Base-by-base conservation (phyloP, 192 early-diverging fungal species). In the Glomus cerebriforme region DNA sequence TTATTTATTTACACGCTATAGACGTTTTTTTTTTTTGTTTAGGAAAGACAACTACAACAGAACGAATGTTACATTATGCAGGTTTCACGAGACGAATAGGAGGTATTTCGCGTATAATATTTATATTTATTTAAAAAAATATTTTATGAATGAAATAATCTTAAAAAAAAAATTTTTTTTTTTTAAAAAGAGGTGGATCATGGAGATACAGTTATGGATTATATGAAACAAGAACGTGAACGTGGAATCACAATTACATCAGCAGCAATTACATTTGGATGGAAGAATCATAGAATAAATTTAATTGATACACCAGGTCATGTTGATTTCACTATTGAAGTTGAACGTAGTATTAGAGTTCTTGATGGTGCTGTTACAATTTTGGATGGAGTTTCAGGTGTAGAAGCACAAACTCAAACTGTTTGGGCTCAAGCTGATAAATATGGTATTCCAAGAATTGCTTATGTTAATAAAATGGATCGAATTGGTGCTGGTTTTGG, bases 401-500 rank as follows among this genome's bases (percentile, higher is more conserved):
- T 99, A 7, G 96, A 99, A 80, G 97, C 97, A 8, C 97, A 99
- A 82, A 99, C 97, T n/a, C 92, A 94, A 80, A 96, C 92, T 0
- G 97, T 97, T 34, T 97, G 96, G 96, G 71, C 82, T 27, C 97
- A 99, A 82, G 95, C 96, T 66, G 88, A 91, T 74, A 83, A 92
- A 15, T 96, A 97, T 76, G 78, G 82, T 0, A 88, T 97, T 1
- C 95, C 97, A 2, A 89, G 95, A 0, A 85, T 99, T 22, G 90
- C 92, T 1, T 96, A 94, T 88, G 89, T 98, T n/a, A 99, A 99
- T 86, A 99, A 99, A 79, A 93, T 99, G 93, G 97, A 99, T 80
- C 86, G 97, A 3, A 85, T 87, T 5, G 97, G 95, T 5, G 93
- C 94, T 3, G 84, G 82, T 0, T 89, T 93, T 78, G 87, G 85